A percentile compares a stretch with the other conserved stretches of the same genome.
phyloP scores from a whole-genome alignment of 352 stramenopile genomes.

The Lagenidium giganteum region DNA sequence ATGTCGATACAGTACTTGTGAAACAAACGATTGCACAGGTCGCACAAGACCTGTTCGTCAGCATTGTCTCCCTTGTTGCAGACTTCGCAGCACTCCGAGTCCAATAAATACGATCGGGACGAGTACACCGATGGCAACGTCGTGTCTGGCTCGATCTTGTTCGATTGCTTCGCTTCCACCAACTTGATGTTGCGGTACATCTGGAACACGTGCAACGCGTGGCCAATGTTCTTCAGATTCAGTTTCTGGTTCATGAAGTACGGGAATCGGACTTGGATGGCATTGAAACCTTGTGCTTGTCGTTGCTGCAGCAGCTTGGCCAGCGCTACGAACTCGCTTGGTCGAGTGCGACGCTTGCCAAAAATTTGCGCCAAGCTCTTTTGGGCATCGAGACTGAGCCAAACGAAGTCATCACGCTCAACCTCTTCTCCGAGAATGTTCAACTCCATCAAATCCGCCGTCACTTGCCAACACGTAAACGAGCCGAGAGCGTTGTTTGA shows the following conservation, averaged over 20 bases:
- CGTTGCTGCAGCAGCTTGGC: slow-evolving; percentile 49
- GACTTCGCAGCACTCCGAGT: slow-evolving; percentile 67
- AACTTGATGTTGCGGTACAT: slow-evolving; percentile 84
- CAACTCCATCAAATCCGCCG: slow-evolving; percentile 56
- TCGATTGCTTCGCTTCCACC: slow-evolving; percentile 57
- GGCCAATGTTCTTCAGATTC: slow-evolving; percentile 78
- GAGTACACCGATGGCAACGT: slow-evolving; percentile 48
- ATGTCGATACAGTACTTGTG: slow-evolving; percentile 82
- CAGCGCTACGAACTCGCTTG: slow-evolving; percentile 44
- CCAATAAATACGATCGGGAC: slow-evolving; percentile 72
- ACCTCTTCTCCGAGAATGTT: slow-evolving; percentile 41
- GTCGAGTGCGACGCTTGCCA: slow-evolving; percentile 48
- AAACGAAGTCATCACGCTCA: slow-evolving; percentile 48
- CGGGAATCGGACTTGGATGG: slow-evolving; percentile 62
- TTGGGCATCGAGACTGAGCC: slow-evolving; percentile 50
- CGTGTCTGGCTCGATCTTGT: slow-evolving; percentile 60
- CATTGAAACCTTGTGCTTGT: slow-evolving; percentile 58
- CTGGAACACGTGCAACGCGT: slow-evolving; percentile 77
- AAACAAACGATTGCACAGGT: slow-evolving; percentile 82
- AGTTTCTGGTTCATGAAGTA: slow-evolving; percentile 79
- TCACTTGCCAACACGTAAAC: slow-evolving; percentile 68
- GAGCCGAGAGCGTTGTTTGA: slow-evolving; percentile 53
- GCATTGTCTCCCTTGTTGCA: slow-evolving; percentile 54
- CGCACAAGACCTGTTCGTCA: slow-evolving; percentile 67
- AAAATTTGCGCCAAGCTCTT: slow-evolving; percentile 65